Conservation (phyloP, 2,329 filamentous ascomycete species). For the Thielaviopsis musarum region DNA sequence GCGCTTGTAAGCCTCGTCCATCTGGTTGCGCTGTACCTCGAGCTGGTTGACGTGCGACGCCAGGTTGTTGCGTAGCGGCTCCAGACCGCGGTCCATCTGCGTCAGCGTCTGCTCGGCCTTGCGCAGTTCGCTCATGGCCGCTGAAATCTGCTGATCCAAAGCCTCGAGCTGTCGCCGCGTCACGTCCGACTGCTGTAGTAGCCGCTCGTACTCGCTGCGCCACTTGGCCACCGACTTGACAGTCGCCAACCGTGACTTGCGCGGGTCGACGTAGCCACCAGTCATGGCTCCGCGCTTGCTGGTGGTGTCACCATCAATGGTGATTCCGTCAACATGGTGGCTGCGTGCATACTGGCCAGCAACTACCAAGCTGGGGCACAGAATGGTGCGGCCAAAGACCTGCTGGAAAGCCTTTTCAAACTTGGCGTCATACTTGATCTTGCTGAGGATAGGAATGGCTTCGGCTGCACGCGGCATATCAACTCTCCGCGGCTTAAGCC, state of each 20-base stretch:
- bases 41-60: constrained; percentile 58
- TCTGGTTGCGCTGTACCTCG: constrained; percentile 53
- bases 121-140: constrained; percentile 65
- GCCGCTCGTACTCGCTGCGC: constrained; percentile 55
- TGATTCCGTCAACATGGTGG: constrained; percentile 84
- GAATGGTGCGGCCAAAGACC: constrained; percentile 88
- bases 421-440: constrained; percentile 58
- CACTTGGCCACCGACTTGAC: constrained; percentile 60
- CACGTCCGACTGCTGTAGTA: constrained; percentile 44
- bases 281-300: constrained; percentile 93
- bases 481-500: constrained; percentile 50
- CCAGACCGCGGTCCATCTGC: constrained; percentile 67
- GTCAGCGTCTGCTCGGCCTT: constrained; percentile 65
- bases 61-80: constrained; percentile 61
- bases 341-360: constrained; percentile 84
- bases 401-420: constrained; percentile 83
- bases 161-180: constrained; percentile 55
- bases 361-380: constrained; percentile 77
- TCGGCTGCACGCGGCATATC: constrained; percentile 78
- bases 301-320: constrained; percentile 81
- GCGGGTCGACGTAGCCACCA: constrained; percentile 80
- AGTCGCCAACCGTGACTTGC: constrained; percentile 72
- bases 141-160: constrained; percentile 79
- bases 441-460: constrained; percentile 71
- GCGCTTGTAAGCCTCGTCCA: constrained; percentile 49